A percentile compares a stretch with the other conserved stretches of the same genome.
phyloP scores from a whole-genome alignment of 305 asterid genomes.

The Fraxinus baroniana region DNA sequence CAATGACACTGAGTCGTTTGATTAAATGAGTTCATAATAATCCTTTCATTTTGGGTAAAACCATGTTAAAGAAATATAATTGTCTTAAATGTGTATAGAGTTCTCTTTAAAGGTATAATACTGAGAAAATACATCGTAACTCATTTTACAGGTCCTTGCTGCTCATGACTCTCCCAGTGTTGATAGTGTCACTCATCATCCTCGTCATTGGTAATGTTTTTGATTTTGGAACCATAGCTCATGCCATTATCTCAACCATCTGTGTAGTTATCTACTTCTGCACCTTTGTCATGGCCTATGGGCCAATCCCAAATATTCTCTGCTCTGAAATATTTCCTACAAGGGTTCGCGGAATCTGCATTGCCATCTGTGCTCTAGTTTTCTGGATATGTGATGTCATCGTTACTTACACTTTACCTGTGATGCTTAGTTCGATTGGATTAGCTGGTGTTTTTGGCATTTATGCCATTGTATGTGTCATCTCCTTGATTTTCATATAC shows the following conservation, averaged over 20 bases:
- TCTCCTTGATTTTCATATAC: slow-evolving; percentile 75
- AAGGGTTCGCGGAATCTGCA: slow-evolving; percentile 82
- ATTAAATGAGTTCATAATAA: not conserved
- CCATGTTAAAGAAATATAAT: not conserved
- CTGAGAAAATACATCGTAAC: not conserved
- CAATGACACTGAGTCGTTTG: not conserved
- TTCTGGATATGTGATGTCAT: slow-evolving; percentile 88
- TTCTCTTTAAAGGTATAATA: not conserved
- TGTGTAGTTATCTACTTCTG: slow-evolving; percentile 83
- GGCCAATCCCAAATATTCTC: slow-evolving; percentile 87
- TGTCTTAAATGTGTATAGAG: not conserved
- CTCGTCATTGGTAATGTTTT: slow-evolving; percentile 65
- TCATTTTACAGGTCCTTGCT: slow-evolving; percentile 29
- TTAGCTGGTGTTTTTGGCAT: slow-evolving; percentile 79
- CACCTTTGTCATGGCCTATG: slow-evolving; percentile 83
- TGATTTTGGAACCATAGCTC: slow-evolving; percentile 50
- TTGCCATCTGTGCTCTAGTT: slow-evolving; percentile 76
- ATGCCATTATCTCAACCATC: slow-evolving; percentile 63
- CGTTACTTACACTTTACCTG: slow-evolving; percentile 75
- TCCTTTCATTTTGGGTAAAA: not conserved
- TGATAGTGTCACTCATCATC: slow-evolving; percentile 51
- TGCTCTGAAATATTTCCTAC: slow-evolving; percentile 89
- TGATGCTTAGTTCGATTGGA: slow-evolving; percentile 75
- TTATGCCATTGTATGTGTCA: slow-evolving; percentile 60
- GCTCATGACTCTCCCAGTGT: slow-evolving; percentile 70